Evolutionary conservation across 2,329 filamentous ascomycete genomes (phyloP), one percentile per base, ranked within the genome.

Genomic region (Stachybotrys chlorohalonatus): DNA sequence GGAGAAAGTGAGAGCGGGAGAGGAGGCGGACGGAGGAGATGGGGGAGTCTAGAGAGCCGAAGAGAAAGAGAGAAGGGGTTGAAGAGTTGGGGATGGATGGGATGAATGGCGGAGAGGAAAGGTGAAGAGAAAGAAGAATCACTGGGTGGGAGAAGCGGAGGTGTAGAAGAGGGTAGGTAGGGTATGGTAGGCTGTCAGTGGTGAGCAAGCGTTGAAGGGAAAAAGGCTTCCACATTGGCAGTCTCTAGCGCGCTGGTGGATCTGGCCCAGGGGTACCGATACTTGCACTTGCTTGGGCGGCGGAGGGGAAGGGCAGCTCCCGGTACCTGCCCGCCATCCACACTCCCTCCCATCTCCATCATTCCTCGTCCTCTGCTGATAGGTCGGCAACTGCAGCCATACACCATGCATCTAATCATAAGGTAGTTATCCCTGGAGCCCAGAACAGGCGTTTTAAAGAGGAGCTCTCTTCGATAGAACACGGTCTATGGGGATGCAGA

Each of bases 71-170:
- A 59, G 57, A 62, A 53, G 49, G 55, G 55, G 53, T 57, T 60
- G 61, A 58, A 62, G 52, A 56, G 52, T 59, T 59, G 62, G 59
- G 58, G 57, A 57, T 55, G 59, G 56, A 58, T 62, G 60, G 58
- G 60, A 56, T 58, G 56, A 65, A 53, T 55, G 55, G 56, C 58
- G 56, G 63, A 62, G 61, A 60, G 56, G 55, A 56, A 51, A 53
- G 56, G 55, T 48, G 53, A 56, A 53, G 53, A 56, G 53, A 62
- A 59, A 60, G 56, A 60, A 59, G 59, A 59, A 61, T 55, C 51
- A 55, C 54, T 56, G 56, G 54, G 56, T 54, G 57, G 58, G 61
- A 58, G 61, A 56, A 61, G 60, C 60, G 58, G 60, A 54, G 52
- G 53, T 57, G 55, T 57, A 58, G 57, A 58, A 57, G 58, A 56